Evolutionary conservation across 73 alveolate species (phyloP).

Genomic region (Paramecium pentaurelia): DNA sequence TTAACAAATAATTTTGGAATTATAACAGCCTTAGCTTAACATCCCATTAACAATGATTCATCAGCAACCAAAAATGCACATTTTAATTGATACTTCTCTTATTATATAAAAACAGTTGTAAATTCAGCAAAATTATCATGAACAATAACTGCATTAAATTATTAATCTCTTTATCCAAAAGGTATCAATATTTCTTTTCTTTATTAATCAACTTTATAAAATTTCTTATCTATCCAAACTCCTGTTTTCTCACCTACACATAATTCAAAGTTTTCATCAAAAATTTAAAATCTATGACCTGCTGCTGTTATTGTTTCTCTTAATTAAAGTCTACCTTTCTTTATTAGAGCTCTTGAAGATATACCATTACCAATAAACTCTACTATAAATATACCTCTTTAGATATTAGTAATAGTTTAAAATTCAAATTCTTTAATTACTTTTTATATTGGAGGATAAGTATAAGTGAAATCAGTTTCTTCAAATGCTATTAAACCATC

Average conservation of each 20-base stretch:
- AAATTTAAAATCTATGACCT: constrained; percentile 77
- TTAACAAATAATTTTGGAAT: background rate
- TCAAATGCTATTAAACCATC: constrained; percentile 84
- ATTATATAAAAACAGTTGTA: constrained; percentile 33
- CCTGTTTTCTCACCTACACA: constrained; percentile 82
- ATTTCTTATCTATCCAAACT: constrained; percentile 69
- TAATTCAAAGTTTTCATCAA: constrained; percentile 76
- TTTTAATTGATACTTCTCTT: constrained; percentile 57
- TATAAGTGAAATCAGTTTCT: constrained; percentile 65
- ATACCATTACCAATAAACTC: constrained; percentile 86
- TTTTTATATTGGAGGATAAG: constrained; percentile 68
- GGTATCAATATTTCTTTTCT: constrained; percentile 84
- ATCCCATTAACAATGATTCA: background rate
- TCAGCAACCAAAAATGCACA: constrained; percentile 60
- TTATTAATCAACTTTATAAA: constrained; percentile 43
- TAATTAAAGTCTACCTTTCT: constrained; percentile 78
- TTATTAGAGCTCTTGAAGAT: constrained; percentile 82
- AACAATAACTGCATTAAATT: constrained; percentile 5
- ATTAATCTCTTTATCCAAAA: constrained; percentile 44
- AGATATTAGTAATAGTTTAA: constrained; percentile 56
- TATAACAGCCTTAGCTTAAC: background rate
- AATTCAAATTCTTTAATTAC: constrained; percentile 64
- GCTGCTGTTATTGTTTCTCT: constrained; percentile 76
- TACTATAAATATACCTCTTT: constrained; percentile 82
- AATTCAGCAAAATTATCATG: constrained; percentile 51